Evolutionary conservation across 306 rosid species (phyloP), one percentile per base, ranked within the genome.

Genomic region (Crataegus laevigata): DNA sequence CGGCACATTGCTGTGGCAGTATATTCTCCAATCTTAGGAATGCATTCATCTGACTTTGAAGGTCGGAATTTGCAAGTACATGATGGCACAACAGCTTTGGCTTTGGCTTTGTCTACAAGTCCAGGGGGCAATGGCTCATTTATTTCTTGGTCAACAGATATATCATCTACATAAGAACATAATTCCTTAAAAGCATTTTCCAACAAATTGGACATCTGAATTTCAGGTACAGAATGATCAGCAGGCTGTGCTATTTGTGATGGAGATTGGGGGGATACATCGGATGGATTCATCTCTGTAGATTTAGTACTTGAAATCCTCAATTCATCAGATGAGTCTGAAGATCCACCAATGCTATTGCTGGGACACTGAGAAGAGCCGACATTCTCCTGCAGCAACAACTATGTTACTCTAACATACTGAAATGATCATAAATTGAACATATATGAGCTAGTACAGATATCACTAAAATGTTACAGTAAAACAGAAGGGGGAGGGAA

Each of bases 1-100:
- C 99, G 87, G 86, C 89, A 89, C 72, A 87, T 76, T 60, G 97
- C 97, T 78, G 78, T 78, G 22, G 94, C 85, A 84, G 89, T 86
- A 82, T 89, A 94, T 64, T 82, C 84, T 74, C 87, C 87, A 64
- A 92, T 92, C 92, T 87, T 90, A 50, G 96, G 96, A 78, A 73
- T 77, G 70, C 82, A 70, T 78, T 85, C 88, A 69, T 80, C 76
- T 18, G 69, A 85, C 72, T 82, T 85, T 58, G 90, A 90, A 68
- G 90, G 88, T 68, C 85, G 89, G 66, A 85, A 81, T 81, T 87
- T 91, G 42, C 80, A 82, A 55, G 28, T 78, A 69, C 8, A 24
- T 22, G 72, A 79, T 1, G 81, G 80, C 73, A 80, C 59, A 50
- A 76, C 36, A 79, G 45, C 42, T 72, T 69, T 81, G 25, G 45